Evolutionary conservation across 768 basidiomycete genomes (phyloP), one percentile per base, ranked within the genome.

Genomic region (Pleurotus salmoneostramineus): DNA sequence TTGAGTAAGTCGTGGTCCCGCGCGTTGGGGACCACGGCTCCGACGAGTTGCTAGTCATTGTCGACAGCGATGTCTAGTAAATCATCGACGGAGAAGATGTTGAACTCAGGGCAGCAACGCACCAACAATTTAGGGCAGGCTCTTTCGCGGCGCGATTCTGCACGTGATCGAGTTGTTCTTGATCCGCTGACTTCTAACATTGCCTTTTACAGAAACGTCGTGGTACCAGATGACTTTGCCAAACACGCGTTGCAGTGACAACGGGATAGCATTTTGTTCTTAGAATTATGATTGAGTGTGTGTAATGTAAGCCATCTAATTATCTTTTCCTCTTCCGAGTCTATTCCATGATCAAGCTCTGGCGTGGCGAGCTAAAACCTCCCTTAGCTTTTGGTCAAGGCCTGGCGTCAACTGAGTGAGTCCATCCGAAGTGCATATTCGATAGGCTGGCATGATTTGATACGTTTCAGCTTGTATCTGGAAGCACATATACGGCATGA

Each of bases 401-500:
- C 88, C 89, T 4, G 83, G 82, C 0, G 90, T 89, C 50, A 93
- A 77, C 58, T 83, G 81, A 1, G 79, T 77, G 0, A 89, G 71
- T 2, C 91, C 92, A 58, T 92, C 88, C 8, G 80, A 69, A 1
- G 92, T 93, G 69, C 88, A 91, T 14, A 93, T 59, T 15, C 92
- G 83, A 68, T 93, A 93, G 5, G 91, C 79, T 0, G 91, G 90
- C 91, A 93, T 93, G 4, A 87, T 78, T 64, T 89, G 83, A 63
- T 93, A 93, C 1, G 91, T 93, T 31, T 88, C 83, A 0, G 84
- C 65, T 7, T 80, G 65, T 34, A 91, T 86, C 88, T 89, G 63
- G 14, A 40, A 49, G 37, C 57, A 27, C 15, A 60, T 37, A 50
- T 49, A 27, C 44, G 49, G n/a, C 44, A 15, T 17, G 15, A 64